phyloP scores from a whole-genome alignment of 306 rosid genomes.

The Prunus armeniaca region DNA sequence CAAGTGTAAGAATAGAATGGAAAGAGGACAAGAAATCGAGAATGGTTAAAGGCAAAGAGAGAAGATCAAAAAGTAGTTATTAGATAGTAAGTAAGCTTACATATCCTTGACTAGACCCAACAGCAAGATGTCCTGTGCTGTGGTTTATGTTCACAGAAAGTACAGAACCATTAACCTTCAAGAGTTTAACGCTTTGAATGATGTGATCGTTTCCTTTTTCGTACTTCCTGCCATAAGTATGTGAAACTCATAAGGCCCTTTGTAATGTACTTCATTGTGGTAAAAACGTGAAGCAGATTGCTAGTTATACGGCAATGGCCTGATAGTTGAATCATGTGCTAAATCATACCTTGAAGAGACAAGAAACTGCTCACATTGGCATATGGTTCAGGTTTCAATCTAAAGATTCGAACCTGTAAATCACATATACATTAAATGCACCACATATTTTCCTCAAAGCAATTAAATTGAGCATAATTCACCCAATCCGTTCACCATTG shows the following conservation, averaged over 20 bases:
- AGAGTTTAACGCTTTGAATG: constrained; percentile 57
- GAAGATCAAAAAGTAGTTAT: too few species aligned
- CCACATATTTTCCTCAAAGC: constrained; percentile 7
- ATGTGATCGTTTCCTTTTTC: constrained; percentile 68
- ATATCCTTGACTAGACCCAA: constrained; percentile 89
- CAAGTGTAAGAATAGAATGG: too few species aligned
- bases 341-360: constrained; percentile 62
- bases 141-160: constrained; percentile 51
- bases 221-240: constrained; percentile 50
- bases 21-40: too few species aligned
- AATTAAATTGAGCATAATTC: background rate
- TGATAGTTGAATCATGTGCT: constrained; percentile 13
- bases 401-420: constrained; percentile 70
- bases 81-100: constrained; percentile 42
- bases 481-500: constrained; percentile 6
- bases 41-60: too few species aligned
- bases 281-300: constrained; percentile 1
- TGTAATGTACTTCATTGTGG: constrained; percentile 4
- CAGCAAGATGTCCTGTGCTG: constrained; percentile 60
- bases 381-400: constrained; percentile 80
- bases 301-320: constrained; percentile 8
- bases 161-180: constrained; percentile 65
- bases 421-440: constrained; percentile 8
- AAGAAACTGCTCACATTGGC: constrained; percentile 53
- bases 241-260: constrained; percentile 15